Percentiles rank a stretch among this genome's conserved stretches.
phyloP scores from a whole-genome alignment of 108 stramenopile species.

The Aurantiochytrium sp. region DNA sequence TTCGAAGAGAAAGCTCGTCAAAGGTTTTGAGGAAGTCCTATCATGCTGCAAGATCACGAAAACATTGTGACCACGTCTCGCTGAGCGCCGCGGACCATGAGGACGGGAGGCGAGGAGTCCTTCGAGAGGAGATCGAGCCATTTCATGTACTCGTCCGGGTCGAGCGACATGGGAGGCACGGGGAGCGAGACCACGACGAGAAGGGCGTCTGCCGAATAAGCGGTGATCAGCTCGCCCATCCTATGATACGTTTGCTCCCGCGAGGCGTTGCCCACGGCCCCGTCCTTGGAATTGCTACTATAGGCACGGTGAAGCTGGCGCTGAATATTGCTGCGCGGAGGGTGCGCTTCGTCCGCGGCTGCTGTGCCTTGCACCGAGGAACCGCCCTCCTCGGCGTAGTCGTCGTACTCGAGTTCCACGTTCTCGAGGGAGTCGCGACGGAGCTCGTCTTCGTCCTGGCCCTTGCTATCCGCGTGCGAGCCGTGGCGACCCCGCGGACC shows the following conservation, averaged over 20 bases:
- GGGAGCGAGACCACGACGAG: background rate
- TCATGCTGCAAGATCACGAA: too few species aligned
- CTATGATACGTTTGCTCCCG: background rate
- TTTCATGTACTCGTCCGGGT: slow-evolving; percentile 31
- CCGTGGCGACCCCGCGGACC: too few species aligned
- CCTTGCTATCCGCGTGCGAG: background rate
- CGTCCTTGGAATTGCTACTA: background rate
- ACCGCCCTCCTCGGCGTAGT: background rate
- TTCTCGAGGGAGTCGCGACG: background rate
- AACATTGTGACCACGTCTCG: slow-evolving; percentile 24
- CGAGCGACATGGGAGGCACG: slow-evolving; percentile 10
- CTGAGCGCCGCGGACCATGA: slow-evolving; percentile 19
- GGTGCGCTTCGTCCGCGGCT: too few species aligned
- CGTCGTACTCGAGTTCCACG: background rate
- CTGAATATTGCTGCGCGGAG: background rate
- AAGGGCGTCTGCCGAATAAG: background rate
- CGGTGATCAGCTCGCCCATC: background rate
- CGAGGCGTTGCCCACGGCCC: background rate
- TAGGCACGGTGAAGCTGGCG: background rate
- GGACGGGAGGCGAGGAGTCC: background rate
- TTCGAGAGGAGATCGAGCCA: slow-evolving; percentile 14
- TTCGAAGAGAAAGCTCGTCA: too few species aligned
- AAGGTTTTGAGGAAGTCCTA: too few species aligned
- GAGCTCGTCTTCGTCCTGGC: background rate
- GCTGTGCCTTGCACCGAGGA: background rate